Evolutionary conservation across 2,329 filamentous ascomycete species (phyloP).

Genomic region (Fusarium pseudonygamai): DNA sequence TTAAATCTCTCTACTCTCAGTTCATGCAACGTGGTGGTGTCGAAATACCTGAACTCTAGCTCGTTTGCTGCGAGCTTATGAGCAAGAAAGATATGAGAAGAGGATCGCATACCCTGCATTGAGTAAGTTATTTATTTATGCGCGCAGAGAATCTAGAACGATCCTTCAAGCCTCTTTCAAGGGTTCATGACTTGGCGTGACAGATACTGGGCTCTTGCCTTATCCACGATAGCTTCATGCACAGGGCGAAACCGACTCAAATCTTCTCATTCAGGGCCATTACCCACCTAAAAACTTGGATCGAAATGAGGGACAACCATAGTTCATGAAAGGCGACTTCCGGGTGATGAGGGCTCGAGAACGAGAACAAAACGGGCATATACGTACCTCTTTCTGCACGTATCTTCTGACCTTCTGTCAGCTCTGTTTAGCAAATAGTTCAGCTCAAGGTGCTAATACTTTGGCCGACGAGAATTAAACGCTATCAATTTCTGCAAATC

Average conservation of each 20-base stretch:
- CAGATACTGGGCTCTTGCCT: not conserved
- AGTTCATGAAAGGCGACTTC: fast-evolving
- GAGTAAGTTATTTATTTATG: not conserved
- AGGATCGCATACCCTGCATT: not conserved
- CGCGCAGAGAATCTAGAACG: not conserved
- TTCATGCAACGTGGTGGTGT: not conserved
- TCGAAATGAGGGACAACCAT: not conserved
- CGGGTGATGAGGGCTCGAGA: not conserved
- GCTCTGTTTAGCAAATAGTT: not conserved
- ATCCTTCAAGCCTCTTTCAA: not conserved
- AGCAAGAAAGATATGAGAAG: not conserved
- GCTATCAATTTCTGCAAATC: fast-evolving
- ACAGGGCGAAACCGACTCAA: not conserved
- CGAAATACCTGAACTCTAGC: not conserved
- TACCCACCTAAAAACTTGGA: fast-evolving
- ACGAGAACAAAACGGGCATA: not conserved
- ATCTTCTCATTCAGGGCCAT: not conserved
- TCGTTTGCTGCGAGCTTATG: not conserved
- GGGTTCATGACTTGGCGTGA: not conserved
- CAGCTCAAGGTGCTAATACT: not conserved
- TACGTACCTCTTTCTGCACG: not conserved
- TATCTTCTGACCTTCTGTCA: not conserved
- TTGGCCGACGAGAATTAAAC: not conserved
- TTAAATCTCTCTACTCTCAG: not conserved
- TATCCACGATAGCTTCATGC: not conserved